A percentile compares a stretch with the other conserved stretches of the same genome.
Conservation (phyloP, 768 basidiomycete species). For the Russula vinacea region DNA sequence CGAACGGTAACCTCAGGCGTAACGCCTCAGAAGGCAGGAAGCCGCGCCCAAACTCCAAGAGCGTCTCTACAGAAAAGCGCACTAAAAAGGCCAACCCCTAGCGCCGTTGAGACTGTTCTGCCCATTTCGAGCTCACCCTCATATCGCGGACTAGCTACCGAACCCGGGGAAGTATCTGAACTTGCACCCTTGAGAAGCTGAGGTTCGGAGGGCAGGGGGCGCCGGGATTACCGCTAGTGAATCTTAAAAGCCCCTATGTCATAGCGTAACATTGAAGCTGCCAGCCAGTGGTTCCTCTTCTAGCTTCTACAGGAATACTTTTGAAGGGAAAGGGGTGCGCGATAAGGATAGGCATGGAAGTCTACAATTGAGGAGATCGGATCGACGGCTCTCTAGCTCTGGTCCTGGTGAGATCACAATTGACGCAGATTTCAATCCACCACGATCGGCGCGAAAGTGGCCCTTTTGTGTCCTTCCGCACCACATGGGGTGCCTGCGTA, state of each 20-base stretch:
- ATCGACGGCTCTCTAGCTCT: too few species aligned
- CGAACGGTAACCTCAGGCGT: too few species aligned
- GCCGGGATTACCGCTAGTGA: conserved; percentile 71
- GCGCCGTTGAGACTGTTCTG: too few species aligned
- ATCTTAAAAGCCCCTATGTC: conserved; percentile 91
- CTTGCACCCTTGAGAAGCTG: conserved; percentile 55
- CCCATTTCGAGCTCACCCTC: conserved; percentile 46
- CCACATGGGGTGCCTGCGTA: too few species aligned
- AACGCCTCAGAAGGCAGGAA: too few species aligned
- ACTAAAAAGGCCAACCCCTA: too few species aligned
- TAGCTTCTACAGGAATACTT: conserved; percentile 37
- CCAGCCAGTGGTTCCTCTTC: conserved; percentile 44
- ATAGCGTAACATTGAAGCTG: conserved; percentile 51
- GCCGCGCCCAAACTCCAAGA: too few species aligned
- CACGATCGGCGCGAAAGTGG: too few species aligned
- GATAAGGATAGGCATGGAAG: conserved; percentile 27
- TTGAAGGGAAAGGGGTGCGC: conserved; percentile 41
- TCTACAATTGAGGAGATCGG: background rate
- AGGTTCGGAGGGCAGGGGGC: conserved; percentile 55
- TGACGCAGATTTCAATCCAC: too few species aligned
- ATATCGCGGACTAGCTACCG: conserved; percentile 64
- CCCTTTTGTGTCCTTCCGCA: too few species aligned
- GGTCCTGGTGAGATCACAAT: too few species aligned
- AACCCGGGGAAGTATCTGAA: conserved; percentile 37
- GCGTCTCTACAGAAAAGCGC: too few species aligned